Evolutionary conservation across 805 yeast species (phyloP).

Genomic region (Kodamaea laetipori): DNA sequence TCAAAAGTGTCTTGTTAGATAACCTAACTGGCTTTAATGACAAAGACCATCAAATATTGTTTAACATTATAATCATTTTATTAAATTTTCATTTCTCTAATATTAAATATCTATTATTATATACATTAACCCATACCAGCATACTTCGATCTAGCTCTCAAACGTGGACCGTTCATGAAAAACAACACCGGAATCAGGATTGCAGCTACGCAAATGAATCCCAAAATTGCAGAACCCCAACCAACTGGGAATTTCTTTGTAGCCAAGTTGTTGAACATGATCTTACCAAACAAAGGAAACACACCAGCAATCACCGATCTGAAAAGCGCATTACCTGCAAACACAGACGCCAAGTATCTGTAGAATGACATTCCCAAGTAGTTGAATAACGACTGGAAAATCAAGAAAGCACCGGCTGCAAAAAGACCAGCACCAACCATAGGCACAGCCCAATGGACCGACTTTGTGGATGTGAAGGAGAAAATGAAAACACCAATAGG

Average conservation of each 20-base stretch:
- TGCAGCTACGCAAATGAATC: slow-evolving; percentile 46
- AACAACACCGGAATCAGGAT: slow-evolving; percentile 50
- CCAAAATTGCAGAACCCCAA: slow-evolving; percentile 57
- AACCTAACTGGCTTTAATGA: too few relatives aligned
- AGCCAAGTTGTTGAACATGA: slow-evolving; percentile 56
- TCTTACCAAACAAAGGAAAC: slow-evolving; percentile 65
- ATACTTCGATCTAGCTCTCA: slow-evolving; percentile 47
- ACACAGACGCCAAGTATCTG: slow-evolving; percentile 56
- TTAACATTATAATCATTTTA: too few relatives aligned
- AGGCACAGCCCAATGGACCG: slow-evolving; percentile 24
- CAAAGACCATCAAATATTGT: too few relatives aligned
- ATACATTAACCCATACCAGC: slow-evolving; percentile 19
- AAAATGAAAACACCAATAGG: slow-evolving; percentile 25
- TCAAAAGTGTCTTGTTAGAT: too few relatives aligned
- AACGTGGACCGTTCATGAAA: slow-evolving; percentile 45
- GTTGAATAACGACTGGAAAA: slow-evolving; percentile 55
- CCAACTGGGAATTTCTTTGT: slow-evolving; percentile 54
- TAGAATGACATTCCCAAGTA: slow-evolving; percentile 53
- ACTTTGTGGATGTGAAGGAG: slow-evolving; percentile 22
- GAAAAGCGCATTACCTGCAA: slow-evolving; percentile 56
- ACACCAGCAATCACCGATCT: slow-evolving; percentile 57
- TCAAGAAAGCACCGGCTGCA: slow-evolving; percentile 24
- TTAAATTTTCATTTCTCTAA: too few relatives aligned
- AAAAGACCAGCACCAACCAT: slow-evolving; percentile 24
- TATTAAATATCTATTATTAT: too few relatives aligned